These are phyloP conservation scores for Schoenoplectus tabernaemontani DNA, from an alignment of 202 grass and related monocot species.

Conservation along the genomic window DNA sequence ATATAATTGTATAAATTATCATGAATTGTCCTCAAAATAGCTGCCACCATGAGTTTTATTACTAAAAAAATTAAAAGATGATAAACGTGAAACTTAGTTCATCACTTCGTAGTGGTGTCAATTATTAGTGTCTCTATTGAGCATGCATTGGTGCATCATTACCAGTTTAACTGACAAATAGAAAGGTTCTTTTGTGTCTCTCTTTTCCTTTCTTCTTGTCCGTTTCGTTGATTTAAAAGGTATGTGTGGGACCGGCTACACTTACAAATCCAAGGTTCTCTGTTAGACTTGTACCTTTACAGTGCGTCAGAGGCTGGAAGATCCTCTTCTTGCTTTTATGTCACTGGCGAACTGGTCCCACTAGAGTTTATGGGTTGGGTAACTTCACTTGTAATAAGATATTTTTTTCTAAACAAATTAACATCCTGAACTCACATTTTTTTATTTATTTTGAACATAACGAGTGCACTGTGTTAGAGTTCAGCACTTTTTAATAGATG, in stretches of 20 bases:
- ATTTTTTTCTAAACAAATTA: neutral
- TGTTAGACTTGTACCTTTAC: neutral
- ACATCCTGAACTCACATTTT: neutral
- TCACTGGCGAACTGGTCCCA: neutral
- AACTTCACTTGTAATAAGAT: neutral
- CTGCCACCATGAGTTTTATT: neutral
- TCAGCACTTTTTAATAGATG: neutral
- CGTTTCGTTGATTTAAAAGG: neutral
- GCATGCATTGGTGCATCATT: neutral
- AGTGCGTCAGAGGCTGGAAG: neutral
- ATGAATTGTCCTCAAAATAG: neutral
- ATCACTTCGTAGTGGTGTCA: neutral
- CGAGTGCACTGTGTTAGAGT: neutral
- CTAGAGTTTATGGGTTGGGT: neutral
- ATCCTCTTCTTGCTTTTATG: neutral
- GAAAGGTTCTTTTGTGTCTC: neutral
- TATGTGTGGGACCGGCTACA: neutral
- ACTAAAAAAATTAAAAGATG: neutral
- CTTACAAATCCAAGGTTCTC: neutral
- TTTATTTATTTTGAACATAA: neutral
- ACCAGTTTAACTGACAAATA: conserved; percentile 6
- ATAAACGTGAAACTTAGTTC: neutral
- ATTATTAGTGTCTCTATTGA: neutral
- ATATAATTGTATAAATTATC: neutral
- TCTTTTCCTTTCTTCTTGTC: neutral